Percentiles rank a stretch among this genome's conserved stretches.
These are phyloP conservation scores for Rachicladosporium sp. DNA, from an alignment of 2,329 filamentous ascomycete genomes.

Conservation along the genomic window DNA sequence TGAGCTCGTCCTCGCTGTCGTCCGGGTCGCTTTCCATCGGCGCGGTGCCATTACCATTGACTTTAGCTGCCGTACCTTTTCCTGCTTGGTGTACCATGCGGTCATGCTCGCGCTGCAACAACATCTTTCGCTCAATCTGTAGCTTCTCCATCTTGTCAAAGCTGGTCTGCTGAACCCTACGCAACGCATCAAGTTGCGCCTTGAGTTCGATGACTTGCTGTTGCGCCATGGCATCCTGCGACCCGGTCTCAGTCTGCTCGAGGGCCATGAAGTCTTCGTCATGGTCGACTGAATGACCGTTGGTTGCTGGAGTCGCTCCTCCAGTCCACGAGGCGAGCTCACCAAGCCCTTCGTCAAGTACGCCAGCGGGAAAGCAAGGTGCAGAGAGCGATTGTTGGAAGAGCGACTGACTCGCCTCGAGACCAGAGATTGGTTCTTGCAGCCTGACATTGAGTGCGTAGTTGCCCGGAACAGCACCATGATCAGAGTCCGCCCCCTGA, in stretches of 20 bases:
- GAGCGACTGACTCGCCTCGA: conserved; percentile 11
- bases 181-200: conserved; percentile 30
- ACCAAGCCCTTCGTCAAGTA: conserved; percentile 23
- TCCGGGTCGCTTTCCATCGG: neutral
- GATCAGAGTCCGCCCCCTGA: conserved; percentile 14
- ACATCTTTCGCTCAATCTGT: conserved; percentile 28
- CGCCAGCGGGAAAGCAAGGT: conserved; percentile 27
- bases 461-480: conserved; percentile 35
- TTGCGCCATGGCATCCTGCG: conserved; percentile 8
- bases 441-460: conserved; percentile 58
- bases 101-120: conserved; percentile 21
- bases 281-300: conserved; percentile 6
- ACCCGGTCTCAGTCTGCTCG: conserved; percentile 10
- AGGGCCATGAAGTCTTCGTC: conserved; percentile 28
- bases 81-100: conserved; percentile 2
- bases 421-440: conserved; percentile 20
- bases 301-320: conserved; percentile 10
- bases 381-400: conserved; percentile 33
- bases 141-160: conserved; percentile 33
- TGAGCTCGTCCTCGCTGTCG: conserved; percentile 1
- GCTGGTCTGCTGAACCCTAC: conserved; percentile 33
- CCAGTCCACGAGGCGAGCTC: conserved; percentile 27
- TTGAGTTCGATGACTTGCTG: conserved; percentile 20
- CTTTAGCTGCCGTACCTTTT: conserved; percentile 1
- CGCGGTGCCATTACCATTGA: conserved; percentile 3